Conservation (phyloP, 2,329 filamentous ascomycete genomes). For the Sarocladium brachiariae region DNA sequence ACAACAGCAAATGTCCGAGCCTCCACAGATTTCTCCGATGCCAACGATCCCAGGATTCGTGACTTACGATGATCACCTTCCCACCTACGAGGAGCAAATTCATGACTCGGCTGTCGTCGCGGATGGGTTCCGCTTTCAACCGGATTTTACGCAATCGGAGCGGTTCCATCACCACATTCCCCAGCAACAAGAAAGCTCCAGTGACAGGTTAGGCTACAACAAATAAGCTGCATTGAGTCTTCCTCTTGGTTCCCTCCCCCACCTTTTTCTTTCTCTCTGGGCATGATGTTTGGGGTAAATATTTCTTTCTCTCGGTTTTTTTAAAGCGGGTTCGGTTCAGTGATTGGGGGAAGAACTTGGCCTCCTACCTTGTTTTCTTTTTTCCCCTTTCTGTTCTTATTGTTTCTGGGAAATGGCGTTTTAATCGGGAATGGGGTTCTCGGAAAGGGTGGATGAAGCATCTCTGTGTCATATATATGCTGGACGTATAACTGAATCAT, state of each 20-base stretch:
- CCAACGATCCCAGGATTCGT: conserved; percentile 17
- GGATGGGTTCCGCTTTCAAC: conserved; percentile 36
- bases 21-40: conserved; percentile 10
- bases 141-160: conserved; percentile 17
- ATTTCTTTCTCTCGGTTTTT: too few species aligned
- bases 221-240: conserved; percentile 6
- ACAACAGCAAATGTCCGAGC: conserved; percentile 9
- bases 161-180: neutral
- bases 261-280: neutral
- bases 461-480: neutral
- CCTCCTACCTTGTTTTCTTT: too few species aligned
- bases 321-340: too few species aligned
- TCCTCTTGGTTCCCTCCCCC: neutral
- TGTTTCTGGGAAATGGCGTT: neutral
- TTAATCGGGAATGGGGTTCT: neutral
- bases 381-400: neutral
- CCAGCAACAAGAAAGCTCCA: neutral
- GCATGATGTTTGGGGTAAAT: too few species aligned
- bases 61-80: conserved; percentile 32
- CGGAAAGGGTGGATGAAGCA: too few species aligned
- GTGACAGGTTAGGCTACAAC: conserved; percentile 14
- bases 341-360: too few species aligned
- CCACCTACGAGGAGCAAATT: conserved; percentile 32
- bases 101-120: conserved; percentile 30
- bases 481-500: neutral